Percentiles rank a stretch among this genome's conserved stretches.
Conservation (phyloP, 352 stramenopile genomes). For the Phytophthora boehmeriae region DNA sequence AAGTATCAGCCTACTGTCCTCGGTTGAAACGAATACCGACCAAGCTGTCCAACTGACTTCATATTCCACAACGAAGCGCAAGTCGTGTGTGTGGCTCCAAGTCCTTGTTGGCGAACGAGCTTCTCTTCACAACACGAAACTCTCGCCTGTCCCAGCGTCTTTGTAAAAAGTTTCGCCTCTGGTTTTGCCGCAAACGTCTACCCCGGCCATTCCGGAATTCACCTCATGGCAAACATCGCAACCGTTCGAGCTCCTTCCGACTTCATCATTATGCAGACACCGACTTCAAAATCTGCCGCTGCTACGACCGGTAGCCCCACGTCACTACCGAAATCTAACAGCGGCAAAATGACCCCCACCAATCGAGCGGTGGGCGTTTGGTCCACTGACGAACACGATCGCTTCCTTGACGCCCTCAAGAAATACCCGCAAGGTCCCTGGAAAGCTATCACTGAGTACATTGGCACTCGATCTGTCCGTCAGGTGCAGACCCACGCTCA, state of each 20-base stretch:
- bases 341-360: slow-evolving; percentile 1
- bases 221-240: slow-evolving; percentile 22
- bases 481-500: slow-evolving; percentile 74
- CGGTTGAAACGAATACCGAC: neutral
- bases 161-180: slow-evolving; percentile 1
- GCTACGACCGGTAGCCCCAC: neutral
- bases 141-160: slow-evolving; percentile 28
- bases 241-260: slow-evolving; percentile 13
- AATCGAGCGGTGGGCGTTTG: slow-evolving; percentile 45
- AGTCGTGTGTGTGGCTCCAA: slow-evolving; percentile 19
- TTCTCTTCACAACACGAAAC: neutral
- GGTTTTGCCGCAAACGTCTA: neutral
- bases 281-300: slow-evolving; percentile 5
- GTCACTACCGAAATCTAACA: slow-evolving; percentile 10
- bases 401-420: slow-evolving; percentile 57
- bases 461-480: slow-evolving; percentile 59
- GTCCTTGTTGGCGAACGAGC: slow-evolving; percentile 22
- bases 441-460: slow-evolving; percentile 47
- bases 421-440: slow-evolving; percentile 58
- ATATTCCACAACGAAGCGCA: slow-evolving; percentile 16
- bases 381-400: slow-evolving; percentile 64
- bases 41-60: slow-evolving; percentile 4
- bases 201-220: slow-evolving; percentile 32
- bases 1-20: slow-evolving; percentile 10
- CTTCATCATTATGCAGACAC: slow-evolving; percentile 12